Conservation (phyloP, 2,329 filamentous ascomycete genomes). For the Fusarium multiceps region DNA sequence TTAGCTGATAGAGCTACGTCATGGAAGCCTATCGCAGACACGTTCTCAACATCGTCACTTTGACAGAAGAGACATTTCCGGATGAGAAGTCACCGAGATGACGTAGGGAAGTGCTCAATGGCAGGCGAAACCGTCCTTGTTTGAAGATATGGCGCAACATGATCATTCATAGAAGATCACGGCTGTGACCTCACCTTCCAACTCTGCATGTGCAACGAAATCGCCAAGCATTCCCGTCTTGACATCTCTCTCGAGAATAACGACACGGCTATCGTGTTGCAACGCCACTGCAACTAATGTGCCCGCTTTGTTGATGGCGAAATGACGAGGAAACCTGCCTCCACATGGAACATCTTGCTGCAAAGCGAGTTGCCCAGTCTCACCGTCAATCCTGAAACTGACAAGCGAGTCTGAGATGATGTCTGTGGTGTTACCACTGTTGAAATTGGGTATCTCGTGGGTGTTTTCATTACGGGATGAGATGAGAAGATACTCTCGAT, state of each 20-base stretch:
- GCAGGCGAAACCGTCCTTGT: background rate
- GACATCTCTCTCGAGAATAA: constrained; percentile 69
- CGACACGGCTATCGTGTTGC: constrained; percentile 70
- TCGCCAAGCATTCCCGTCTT: constrained; percentile 66
- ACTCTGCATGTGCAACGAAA: constrained; percentile 56
- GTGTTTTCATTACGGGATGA: constrained; percentile 73
- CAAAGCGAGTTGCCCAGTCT: constrained; percentile 66
- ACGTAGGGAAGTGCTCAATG: background rate
- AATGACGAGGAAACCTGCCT: constrained; percentile 74
- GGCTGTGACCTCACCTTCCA: constrained; percentile 59
- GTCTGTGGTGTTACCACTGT: constrained; percentile 55
- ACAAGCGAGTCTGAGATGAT: constrained; percentile 73
- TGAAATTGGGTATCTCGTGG: constrained; percentile 60
- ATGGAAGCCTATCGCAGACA: background rate
- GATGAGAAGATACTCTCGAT: constrained; percentile 71
- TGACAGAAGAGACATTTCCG: background rate
- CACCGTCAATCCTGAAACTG: constrained; percentile 66
- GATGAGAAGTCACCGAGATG: constrained; percentile 10
- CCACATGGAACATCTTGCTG: constrained; percentile 71
- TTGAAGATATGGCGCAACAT: background rate
- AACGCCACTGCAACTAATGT: constrained; percentile 73
- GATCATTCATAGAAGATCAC: constrained; percentile 60
- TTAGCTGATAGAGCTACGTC: constrained; percentile 2
- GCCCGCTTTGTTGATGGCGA: constrained; percentile 73
- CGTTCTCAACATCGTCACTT: constrained; percentile 1